phyloP scores from a whole-genome alignment of 2,329 filamentous ascomycete species.

The Exophiala sideris region DNA sequence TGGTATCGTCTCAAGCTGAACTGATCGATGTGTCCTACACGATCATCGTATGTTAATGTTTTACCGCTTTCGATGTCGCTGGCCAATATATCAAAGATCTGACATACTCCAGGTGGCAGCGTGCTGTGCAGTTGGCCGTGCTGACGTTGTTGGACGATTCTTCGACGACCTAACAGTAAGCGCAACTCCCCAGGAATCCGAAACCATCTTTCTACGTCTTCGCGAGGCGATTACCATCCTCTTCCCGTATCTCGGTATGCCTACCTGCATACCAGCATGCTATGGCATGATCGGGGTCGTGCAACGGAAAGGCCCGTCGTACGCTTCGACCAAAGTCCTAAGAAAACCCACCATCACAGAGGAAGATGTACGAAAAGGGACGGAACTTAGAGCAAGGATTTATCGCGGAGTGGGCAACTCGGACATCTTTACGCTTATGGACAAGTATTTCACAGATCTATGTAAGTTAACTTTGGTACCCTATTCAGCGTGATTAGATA shows the following conservation, averaged over 20 bases:
- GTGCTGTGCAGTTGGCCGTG: slow-evolving; percentile 12
- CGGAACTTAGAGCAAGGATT: neutral
- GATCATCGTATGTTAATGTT: slow-evolving; percentile 2
- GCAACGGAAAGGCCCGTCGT: slow-evolving; percentile 5
- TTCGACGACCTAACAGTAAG: slow-evolving; percentile 11
- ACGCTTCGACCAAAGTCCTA: slow-evolving; percentile 2
- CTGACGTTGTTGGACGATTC: slow-evolving; percentile 10
- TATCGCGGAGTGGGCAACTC: slow-evolving; percentile 5
- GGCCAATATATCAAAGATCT: neutral
- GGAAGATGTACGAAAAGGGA: slow-evolving; percentile 5
- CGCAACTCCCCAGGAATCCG: slow-evolving; percentile 4
- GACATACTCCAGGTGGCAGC: slow-evolving; percentile 1
- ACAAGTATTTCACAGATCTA: slow-evolving; percentile 3
- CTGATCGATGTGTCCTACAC: slow-evolving; percentile 4
- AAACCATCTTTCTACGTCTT: slow-evolving; percentile 5
- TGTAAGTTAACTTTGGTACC: neutral
- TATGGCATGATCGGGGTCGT: slow-evolving; percentile 15
- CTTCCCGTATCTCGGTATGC: slow-evolving; percentile 10
- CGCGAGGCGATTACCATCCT: slow-evolving; percentile 8
- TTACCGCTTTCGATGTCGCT: no score
- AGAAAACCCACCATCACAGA: slow-evolving; percentile 1
- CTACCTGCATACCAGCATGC: slow-evolving; percentile 11
- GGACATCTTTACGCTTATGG: slow-evolving; percentile 4
- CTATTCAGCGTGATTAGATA: no score
- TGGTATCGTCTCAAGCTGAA: neutral